A percentile compares a stretch with the other conserved stretches of the same genome.
Conservation (phyloP, 164 flowering plant species). For the Dillenia turbinata region DNA sequence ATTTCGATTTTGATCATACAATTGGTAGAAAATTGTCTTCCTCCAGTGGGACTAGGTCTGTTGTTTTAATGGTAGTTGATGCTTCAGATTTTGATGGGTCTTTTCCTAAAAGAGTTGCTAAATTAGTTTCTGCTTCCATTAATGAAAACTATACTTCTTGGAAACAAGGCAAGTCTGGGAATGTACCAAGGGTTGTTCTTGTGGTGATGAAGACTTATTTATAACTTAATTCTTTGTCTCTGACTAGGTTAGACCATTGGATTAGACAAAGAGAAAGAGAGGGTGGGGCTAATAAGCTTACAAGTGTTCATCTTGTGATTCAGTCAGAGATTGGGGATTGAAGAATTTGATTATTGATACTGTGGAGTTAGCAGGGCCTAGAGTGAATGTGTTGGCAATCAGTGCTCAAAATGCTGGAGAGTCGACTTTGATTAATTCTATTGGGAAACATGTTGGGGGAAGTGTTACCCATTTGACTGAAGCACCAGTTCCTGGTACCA, state of each 20-base stretch:
- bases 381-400: constrained; percentile 92
- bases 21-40: constrained; percentile 66
- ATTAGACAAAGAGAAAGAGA: constrained; percentile 77
- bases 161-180: constrained; percentile 86
- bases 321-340: constrained; percentile 83
- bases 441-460: constrained; percentile 61
- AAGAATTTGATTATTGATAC: constrained; percentile 78
- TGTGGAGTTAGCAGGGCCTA: constrained; percentile 51
- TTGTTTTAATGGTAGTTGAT: constrained; percentile 87
- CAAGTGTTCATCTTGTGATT: constrained; percentile 77
- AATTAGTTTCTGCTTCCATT: constrained; percentile 52
- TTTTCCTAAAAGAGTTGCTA: constrained; percentile 71
- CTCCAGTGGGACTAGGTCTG: constrained; percentile 49
- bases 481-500: constrained; percentile 96
- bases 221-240: constrained; percentile 41
- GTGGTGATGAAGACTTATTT: constrained; percentile 88
- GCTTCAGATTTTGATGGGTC: constrained; percentile 92
- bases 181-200: constrained; percentile 78
- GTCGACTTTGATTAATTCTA: constrained; percentile 79
- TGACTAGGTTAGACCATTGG: constrained; percentile 84
- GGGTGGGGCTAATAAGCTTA: constrained; percentile 65
- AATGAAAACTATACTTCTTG: constrained; percentile 70
- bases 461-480: constrained; percentile 66
- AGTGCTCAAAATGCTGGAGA: constrained; percentile 98
- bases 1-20: constrained; percentile 91